Conservation (phyloP, 306 rosid genomes). For the Acacia crassicarpa region DNA sequence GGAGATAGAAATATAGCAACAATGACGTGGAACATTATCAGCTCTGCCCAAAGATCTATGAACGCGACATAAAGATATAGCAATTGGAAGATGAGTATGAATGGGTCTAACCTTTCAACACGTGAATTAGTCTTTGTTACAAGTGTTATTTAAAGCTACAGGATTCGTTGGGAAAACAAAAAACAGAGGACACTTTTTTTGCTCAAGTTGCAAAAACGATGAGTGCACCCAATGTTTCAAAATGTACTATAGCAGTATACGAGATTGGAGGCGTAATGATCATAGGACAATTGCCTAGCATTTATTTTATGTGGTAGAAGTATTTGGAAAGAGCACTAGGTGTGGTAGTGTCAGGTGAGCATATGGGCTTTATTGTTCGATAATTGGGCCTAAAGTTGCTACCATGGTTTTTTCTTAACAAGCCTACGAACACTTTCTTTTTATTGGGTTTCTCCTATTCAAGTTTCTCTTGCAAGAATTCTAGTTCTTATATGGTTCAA, state of each 20-base stretch:
- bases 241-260: too few species aligned
- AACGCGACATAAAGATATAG: background rate
- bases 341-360: background rate
- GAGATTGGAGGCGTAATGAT: too few species aligned
- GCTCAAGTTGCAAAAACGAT: too few species aligned
- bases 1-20: background rate
- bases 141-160: too few species aligned
- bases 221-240: too few species aligned
- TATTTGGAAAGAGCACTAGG: background rate
- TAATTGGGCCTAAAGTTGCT: too few species aligned
- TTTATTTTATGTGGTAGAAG: background rate
- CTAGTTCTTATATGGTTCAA: background rate
- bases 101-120: background rate
- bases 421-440: background rate
- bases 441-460: background rate
- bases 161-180: too few species aligned
- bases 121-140: background rate
- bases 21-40: too few species aligned
- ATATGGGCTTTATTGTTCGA: background rate
- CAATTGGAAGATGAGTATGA: background rate
- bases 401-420: too few species aligned
- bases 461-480: too few species aligned
- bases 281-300: background rate
- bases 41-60: background rate
- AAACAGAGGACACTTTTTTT: too few species aligned